Conservation (phyloP, 179 eudicot species). For the Pouteria campechiana region DNA sequence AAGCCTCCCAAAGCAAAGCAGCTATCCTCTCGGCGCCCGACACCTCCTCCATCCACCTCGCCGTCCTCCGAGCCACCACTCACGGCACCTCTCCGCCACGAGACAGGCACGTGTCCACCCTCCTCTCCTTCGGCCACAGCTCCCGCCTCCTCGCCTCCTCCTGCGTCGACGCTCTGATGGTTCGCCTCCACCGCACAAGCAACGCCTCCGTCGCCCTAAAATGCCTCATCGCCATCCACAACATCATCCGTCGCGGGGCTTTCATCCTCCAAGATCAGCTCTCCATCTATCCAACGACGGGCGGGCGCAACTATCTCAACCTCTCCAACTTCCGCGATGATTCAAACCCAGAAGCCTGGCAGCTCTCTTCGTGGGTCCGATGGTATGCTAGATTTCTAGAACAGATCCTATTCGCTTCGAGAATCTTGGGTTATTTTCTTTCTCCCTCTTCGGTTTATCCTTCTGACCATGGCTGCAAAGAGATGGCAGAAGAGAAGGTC, state of each 20-base stretch:
- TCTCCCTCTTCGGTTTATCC: slow-evolving; percentile 29
- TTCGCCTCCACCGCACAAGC: slow-evolving; percentile 55
- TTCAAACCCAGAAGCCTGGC: slow-evolving; percentile 50
- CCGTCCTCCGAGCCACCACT: slow-evolving; percentile 60
- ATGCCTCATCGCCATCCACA: slow-evolving; percentile 56
- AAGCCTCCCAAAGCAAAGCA: slow-evolving; percentile 52
- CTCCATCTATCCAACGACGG: slow-evolving; percentile 50
- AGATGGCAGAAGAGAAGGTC: slow-evolving; percentile 30
- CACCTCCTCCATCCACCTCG: slow-evolving; percentile 36
- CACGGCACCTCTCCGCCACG: slow-evolving; percentile 45
- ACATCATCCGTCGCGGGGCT: slow-evolving; percentile 62
- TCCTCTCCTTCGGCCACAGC: slow-evolving; percentile 47
- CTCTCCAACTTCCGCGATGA: slow-evolving; percentile 65
- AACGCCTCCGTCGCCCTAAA: slow-evolving; percentile 55
- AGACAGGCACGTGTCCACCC: slow-evolving; percentile 34
- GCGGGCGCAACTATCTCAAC: slow-evolving; percentile 71
- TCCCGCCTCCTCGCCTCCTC: slow-evolving; percentile 61
- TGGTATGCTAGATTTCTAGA: slow-evolving; percentile 68
- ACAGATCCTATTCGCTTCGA: slow-evolving; percentile 47
- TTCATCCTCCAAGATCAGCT: slow-evolving; percentile 90
- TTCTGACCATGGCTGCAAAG: slow-evolving; percentile 19
- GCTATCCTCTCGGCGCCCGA: slow-evolving; percentile 37
- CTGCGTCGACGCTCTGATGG: slow-evolving; percentile 49
- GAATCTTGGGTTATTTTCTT: slow-evolving; percentile 51
- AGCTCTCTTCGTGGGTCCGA: slow-evolving; percentile 66